Percentiles rank a stretch among this genome's conserved stretches.
phyloP scores from a whole-genome alignment of 2,329 filamentous ascomycete species.

The Polytolypa hystricis region DNA sequence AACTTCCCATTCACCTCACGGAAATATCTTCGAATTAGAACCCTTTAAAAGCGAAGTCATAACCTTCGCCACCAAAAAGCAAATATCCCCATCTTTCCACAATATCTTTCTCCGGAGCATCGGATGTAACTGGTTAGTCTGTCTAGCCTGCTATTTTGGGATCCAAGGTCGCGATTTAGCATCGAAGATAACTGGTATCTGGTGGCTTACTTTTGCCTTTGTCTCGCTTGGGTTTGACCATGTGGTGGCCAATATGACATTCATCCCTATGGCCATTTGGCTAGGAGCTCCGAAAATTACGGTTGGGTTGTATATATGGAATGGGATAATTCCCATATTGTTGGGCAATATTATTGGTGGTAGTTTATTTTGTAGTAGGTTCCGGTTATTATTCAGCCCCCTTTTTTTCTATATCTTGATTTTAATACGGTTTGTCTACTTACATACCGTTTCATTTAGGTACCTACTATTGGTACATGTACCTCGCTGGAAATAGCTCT shows the following conservation, averaged over 20 bases:
- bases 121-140: not conserved
- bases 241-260: not conserved
- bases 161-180: not conserved
- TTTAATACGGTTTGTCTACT: no score
- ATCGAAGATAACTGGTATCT: not conserved
- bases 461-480: not conserved
- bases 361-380: not conserved
- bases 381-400: not conserved
- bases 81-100: not conserved
- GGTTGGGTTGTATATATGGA: not conserved
- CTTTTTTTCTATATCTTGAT: not conserved
- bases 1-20: no score
- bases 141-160: not conserved
- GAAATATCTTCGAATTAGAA: not conserved
- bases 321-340: not conserved
- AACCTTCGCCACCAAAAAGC: not conserved
- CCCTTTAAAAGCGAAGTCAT: not conserved
- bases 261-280: not conserved
- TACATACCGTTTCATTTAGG: not conserved
- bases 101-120: not conserved
- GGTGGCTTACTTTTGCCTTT: not conserved
- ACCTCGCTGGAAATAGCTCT: no score
- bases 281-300: not conserved
- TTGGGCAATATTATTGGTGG: not conserved
- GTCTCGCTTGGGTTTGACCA: not conserved